Base-by-base conservation (phyloP, 164 flowering plant species). In the Hamamelis virginiana region DNA sequence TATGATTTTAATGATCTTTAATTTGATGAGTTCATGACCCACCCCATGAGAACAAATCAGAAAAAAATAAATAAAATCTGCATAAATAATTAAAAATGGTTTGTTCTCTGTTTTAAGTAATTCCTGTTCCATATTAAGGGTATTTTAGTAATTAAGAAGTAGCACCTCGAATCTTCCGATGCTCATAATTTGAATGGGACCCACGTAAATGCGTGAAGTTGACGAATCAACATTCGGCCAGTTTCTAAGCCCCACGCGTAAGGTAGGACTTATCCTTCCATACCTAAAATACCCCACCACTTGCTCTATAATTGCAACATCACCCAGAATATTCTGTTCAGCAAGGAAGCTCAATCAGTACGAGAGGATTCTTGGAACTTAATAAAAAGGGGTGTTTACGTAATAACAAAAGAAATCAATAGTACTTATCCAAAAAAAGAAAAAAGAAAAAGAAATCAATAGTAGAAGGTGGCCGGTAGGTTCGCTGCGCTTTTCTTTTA, bases 191-290 rank as follows among this genome's bases (percentile, higher is more conserved):
- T 11, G 22, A 48, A 8, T 26, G 67, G 66, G 55, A 9, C 67
- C 67, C 67, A 1, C 4, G 8, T 27, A 18, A n/a, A 25, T 64
- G 43, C 67, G 10, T 64, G 50, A 64, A 48, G 57, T 64, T 64
- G 44, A 64, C 56, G 57, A 64, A 46, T 48, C 25, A 16, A 48
- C 27, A 16, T 9, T 15, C n/a, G n/a, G 58, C 28, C 58, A 53
- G 9, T 4, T 19, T 53, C 22, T 1, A 19, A 53, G 14, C 19
- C 23, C 27, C 38, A 25, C 56, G 5, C 5, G 66, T 28, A 14
- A 62, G 55, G 67, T 23, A 64, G 5, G 56, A 26, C 67, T 48
- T 48, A 5, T 47, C 56, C 53, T 5, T 47, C 28, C 19, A 9
- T 46, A 6, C 52, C 19, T 47, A 64, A 46, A 64, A 11, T 45